A percentile compares a stretch with the other conserved stretches of the same genome.
phyloP scores from a whole-genome alignment of 1,139 yeast species.

The Hanseniaspora sp. region DNA sequence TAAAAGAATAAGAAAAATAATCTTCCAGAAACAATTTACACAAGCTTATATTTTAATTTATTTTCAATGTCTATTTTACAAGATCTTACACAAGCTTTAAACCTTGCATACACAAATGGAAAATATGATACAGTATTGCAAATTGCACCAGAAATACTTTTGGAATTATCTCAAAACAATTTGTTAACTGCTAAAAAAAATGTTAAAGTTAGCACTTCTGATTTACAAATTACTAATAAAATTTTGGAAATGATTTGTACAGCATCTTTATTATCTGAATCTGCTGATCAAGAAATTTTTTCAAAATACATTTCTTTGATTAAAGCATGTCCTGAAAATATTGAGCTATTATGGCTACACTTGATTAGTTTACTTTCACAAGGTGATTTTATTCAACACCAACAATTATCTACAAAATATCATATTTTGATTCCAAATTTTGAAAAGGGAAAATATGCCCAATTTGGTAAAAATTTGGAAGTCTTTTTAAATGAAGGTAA shows the following conservation, averaged over 20 bases:
- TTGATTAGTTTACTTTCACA: slow-evolving; percentile 65
- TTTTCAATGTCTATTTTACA: slow-evolving; percentile 13
- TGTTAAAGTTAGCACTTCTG: slow-evolving; percentile 31
- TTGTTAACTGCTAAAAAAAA: neutral
- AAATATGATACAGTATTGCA: slow-evolving; percentile 11
- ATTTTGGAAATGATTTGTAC: slow-evolving; percentile 74
- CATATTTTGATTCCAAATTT: slow-evolving; percentile 66
- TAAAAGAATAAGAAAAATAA: too few species aligned
- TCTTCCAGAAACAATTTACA: too few species aligned
- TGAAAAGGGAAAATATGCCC: slow-evolving; percentile 49
- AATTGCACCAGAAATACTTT: slow-evolving; percentile 11
- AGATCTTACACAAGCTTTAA: slow-evolving; percentile 10
- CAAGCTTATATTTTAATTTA: neutral
- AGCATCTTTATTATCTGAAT: slow-evolving; percentile 67
- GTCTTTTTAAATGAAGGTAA: slow-evolving; percentile 95
- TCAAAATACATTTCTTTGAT: slow-evolving; percentile 30
- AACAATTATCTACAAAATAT: slow-evolving; percentile 53
- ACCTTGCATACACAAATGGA: slow-evolving; percentile 5
- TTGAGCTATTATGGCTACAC: slow-evolving; percentile 68
- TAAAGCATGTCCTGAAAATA: slow-evolving; percentile 49
- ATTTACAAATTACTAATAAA: slow-evolving; percentile 65
- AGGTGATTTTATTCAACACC: slow-evolving; percentile 40
- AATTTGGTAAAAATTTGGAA: slow-evolving; percentile 80
- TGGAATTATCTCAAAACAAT: slow-evolving; percentile 5
- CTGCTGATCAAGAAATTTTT: slow-evolving; percentile 64